Evolutionary conservation across 495 filamentous ascomycete species (phyloP).

Genomic region (Cryomyces minteri): DNA sequence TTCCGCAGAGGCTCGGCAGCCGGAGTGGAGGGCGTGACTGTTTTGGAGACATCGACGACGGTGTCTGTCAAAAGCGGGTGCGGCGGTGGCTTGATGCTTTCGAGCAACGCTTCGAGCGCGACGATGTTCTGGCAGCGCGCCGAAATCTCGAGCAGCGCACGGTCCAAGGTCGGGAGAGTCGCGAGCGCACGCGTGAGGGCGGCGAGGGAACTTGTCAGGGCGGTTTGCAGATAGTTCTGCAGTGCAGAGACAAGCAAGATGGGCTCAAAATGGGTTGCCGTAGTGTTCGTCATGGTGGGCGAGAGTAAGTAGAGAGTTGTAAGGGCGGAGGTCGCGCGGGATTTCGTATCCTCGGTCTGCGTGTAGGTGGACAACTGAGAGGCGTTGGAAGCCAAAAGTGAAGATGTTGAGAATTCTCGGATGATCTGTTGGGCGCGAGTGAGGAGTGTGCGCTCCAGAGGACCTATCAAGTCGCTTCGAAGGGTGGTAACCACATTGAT

Average conservation of each 20-base stretch:
- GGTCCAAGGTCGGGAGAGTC: constrained; percentile 64
- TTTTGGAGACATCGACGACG: not conserved
- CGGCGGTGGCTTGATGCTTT: constrained; percentile 39
- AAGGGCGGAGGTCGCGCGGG: constrained; percentile 53
- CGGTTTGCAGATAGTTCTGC: constrained; percentile 59
- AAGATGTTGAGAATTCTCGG: constrained; percentile 65
- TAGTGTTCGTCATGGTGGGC: constrained; percentile 24
- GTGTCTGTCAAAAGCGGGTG: constrained; percentile 38
- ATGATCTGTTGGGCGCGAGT: constrained; percentile 62
- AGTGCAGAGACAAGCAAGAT: constrained; percentile 57
- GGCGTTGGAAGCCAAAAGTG: constrained; percentile 20
- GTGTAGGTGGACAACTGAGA: constrained; percentile 29
- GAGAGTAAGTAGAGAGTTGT: constrained; percentile 71
- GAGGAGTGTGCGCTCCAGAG: constrained; percentile 49
- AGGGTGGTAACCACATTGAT: constrained; percentile 52
- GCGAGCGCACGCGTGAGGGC: constrained; percentile 53
- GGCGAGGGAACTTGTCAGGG: constrained; percentile 56
- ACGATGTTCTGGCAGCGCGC: constrained; percentile 79
- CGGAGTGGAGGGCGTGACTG: constrained; percentile 5
- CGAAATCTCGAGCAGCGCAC: constrained; percentile 64
- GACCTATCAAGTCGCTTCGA: constrained; percentile 42
- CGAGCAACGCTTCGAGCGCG: constrained; percentile 64
- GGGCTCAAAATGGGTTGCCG: constrained; percentile 36
- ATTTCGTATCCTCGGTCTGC: constrained; percentile 61
- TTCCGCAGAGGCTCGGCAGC: constrained; percentile 22